These are phyloP conservation scores for Colletotrichum sp. DNA, from an alignment of 2,329 filamentous ascomycete species.

Conservation along the genomic window DNA sequence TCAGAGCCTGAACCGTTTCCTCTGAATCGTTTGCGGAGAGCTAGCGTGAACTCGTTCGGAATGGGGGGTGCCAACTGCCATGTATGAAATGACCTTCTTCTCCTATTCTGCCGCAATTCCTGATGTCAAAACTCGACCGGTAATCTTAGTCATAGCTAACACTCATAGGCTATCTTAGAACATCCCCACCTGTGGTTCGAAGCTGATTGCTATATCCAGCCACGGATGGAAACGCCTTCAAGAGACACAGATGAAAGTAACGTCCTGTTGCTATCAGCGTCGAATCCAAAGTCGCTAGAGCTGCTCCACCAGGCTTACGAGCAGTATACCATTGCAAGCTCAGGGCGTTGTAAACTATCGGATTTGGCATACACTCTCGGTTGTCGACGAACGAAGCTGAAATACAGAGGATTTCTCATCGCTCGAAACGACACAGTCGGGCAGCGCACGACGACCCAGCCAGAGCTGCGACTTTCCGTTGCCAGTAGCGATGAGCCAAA, in stretches of 20 bases:
- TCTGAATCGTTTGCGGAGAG: constrained; percentile 23
- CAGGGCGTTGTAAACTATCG: neutral
- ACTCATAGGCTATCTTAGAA: neutral
- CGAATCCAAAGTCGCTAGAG: constrained; percentile 22
- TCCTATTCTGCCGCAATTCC: neutral
- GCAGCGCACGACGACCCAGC: neutral
- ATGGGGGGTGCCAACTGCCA: constrained; percentile 30
- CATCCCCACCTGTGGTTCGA: neutral
- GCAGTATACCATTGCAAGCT: constrained; percentile 22
- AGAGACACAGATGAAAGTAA: neutral
- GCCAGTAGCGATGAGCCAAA: constrained; percentile 28
- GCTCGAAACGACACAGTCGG: neutral
- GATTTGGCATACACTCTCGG: constrained; percentile 36
- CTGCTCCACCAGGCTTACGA: constrained; percentile 10
- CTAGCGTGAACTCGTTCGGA: constrained; percentile 40
- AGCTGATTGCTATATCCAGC: neutral
- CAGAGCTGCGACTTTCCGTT: neutral
- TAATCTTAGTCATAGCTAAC: neutral
- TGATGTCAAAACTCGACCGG: neutral
- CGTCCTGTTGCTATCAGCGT: constrained; percentile 20
- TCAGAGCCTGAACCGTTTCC: constrained; percentile 29
- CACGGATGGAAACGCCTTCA: neutral
- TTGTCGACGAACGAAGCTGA: constrained; percentile 28
- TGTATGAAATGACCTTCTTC: neutral
- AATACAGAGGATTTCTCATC: constrained; percentile 28